Evolutionary conservation across 768 basidiomycete genomes (phyloP).

Genomic region (Boletus sp.): DNA sequence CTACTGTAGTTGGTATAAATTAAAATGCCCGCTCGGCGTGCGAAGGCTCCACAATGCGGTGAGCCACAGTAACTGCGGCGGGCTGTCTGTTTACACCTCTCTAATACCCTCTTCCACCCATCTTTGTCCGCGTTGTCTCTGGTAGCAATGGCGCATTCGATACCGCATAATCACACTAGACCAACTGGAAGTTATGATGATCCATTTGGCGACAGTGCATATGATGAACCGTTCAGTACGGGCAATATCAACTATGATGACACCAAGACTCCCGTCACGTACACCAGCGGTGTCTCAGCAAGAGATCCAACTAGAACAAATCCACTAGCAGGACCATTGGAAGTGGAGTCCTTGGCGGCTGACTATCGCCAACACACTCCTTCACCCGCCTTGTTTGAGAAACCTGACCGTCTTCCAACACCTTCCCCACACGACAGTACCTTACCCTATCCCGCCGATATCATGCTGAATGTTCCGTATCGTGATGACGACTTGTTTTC

Average conservation of each 20-base stretch:
- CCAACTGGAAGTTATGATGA: conserved; percentile 17
- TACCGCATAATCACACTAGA: conserved; percentile 6
- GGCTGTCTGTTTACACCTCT: not conserved
- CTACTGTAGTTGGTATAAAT: not conserved
- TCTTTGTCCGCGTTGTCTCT: conserved; percentile 19
- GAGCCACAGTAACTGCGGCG: not conserved
- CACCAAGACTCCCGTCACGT: conserved; percentile 17
- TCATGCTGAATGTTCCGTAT: conserved; percentile 14
- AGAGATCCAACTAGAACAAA: conserved; percentile 6
- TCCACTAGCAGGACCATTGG: conserved; percentile 12
- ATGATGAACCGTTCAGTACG: conserved; percentile 21
- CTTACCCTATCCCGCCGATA: conserved; percentile 2
- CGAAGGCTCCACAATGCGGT: conserved; percentile 8
- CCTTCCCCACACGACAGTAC: conserved; percentile 12
- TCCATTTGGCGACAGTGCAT: conserved; percentile 25
- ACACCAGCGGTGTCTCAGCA: conserved; percentile 19
- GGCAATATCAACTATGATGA: conserved; percentile 15
- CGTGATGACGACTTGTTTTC: conserved; percentile 21
- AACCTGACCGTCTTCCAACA: conserved; percentile 14
- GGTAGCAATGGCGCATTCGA: conserved; percentile 24
- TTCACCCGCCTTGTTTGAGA: conserved; percentile 14
- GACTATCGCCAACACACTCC: conserved; percentile 23
- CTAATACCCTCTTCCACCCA: not conserved
- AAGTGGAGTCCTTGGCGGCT: conserved; percentile 24
- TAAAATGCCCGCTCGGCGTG: conserved; percentile 12